Evolutionary conservation across 2,329 filamentous ascomycete genomes (phyloP).

Genomic region (Trichophyton schoenleinii): DNA sequence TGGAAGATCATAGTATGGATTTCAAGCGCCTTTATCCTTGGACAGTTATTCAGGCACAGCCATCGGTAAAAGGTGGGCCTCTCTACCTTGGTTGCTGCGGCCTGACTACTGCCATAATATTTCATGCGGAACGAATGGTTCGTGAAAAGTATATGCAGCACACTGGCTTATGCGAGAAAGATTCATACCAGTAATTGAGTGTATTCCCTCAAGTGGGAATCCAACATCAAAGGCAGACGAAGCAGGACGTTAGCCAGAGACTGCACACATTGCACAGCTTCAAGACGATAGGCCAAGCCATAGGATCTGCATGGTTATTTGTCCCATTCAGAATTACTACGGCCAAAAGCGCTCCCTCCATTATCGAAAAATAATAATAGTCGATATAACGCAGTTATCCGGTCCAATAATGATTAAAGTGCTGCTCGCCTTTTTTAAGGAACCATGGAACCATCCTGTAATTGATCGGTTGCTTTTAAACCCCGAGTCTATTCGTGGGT

Average conservation of each 20-base stretch:
- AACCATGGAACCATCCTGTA: background rate
- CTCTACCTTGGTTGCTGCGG: background rate
- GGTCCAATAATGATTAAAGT: background rate
- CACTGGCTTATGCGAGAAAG: background rate
- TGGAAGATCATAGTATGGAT: conserved; percentile 20
- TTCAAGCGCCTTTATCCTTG: conserved; percentile 14
- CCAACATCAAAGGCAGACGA: too few relatives aligned
- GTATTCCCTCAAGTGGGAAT: too few relatives aligned
- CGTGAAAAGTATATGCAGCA: background rate
- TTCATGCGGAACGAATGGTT: background rate
- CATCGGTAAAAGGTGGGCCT: background rate
- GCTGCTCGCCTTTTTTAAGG: background rate
- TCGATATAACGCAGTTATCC: background rate
- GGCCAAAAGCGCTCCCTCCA: background rate
- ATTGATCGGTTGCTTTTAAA: background rate
- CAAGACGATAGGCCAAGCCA: background rate
- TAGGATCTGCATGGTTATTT: background rate
- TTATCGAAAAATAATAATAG: background rate
- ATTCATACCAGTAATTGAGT: too few relatives aligned
- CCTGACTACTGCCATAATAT: background rate
- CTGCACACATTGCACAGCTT: too few relatives aligned
- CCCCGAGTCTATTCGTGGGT: background rate
- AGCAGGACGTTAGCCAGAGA: too few relatives aligned
- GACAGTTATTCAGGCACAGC: background rate
- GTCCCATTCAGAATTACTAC: background rate